Evolutionary conservation across 441 rosid species (phyloP).

Genomic region (Breynia disticha): DNA sequence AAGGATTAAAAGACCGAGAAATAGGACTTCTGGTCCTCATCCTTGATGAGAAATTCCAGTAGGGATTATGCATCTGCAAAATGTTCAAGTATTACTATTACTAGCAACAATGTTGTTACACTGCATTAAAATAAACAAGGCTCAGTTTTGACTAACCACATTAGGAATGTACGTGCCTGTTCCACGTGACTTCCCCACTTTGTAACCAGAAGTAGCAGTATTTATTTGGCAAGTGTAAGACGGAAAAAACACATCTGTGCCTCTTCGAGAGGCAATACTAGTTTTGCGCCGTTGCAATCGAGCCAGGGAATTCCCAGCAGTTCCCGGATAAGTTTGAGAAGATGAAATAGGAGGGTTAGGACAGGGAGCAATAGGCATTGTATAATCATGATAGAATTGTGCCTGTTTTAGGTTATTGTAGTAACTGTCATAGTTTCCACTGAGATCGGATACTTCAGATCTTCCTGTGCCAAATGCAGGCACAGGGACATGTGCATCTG

Average conservation of each 20-base stretch:
- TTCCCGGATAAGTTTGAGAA: conserved; percentile 26
- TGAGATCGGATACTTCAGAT: conserved; percentile 49
- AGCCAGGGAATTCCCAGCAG: conserved; percentile 24
- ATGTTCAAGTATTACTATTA: conserved; percentile 10
- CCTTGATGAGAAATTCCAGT: conserved; percentile 18
- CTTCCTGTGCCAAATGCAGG: conserved; percentile 78
- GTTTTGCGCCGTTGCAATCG: conserved; percentile 20
- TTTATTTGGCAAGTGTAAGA: conserved; percentile 18
- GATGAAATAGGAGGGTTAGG: conserved; percentile 23
- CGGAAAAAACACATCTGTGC: conserved; percentile 31
- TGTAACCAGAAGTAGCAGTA: conserved; percentile 22
- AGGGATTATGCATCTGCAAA: conserved; percentile 35
- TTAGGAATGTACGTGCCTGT: conserved; percentile 69
- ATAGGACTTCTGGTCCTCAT: conserved; percentile 13
- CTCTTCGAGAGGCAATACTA: conserved; percentile 20
- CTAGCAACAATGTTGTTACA: not conserved
- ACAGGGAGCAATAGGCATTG: conserved; percentile 24
- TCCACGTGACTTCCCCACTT: conserved; percentile 41
- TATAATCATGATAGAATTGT: conserved; percentile 44
- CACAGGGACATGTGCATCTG: conserved; percentile 55
- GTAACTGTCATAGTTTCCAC: conserved; percentile 44
- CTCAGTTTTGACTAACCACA: conserved; percentile 26
- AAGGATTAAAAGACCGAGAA: conserved; percentile 12
- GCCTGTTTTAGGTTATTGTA: conserved; percentile 37
- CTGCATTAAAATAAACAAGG: conserved; percentile 12